Evolutionary conservation across 495 filamentous ascomycete genomes (phyloP).

Genomic region (Podospora didyma): DNA sequence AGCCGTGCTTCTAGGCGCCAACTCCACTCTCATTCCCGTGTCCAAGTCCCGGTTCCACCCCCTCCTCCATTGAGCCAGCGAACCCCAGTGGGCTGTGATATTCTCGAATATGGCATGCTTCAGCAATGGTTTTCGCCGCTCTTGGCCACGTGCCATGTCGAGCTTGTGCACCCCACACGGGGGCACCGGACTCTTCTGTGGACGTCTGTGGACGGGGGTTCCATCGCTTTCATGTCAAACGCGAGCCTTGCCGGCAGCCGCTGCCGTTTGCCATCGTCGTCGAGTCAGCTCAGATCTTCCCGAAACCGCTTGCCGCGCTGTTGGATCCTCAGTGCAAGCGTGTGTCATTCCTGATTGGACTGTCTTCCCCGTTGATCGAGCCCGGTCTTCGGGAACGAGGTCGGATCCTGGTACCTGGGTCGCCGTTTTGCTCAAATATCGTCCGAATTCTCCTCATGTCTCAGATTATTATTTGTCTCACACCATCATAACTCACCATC

Average conservation of each 20-base stretch:
- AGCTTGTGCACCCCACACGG: background rate
- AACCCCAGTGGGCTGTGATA: slow-evolving; percentile 11
- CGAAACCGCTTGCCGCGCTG: slow-evolving; percentile 27
- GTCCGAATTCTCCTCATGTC: background rate
- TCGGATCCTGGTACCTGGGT: slow-evolving; percentile 20
- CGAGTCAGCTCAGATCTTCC: slow-evolving; percentile 6
- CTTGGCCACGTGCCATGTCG: background rate
- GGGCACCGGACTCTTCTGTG: background rate
- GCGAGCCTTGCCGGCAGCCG: slow-evolving; percentile 7
- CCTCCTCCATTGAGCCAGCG: slow-evolving; percentile 16
- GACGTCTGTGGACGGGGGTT: background rate
- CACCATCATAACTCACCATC: background rate
- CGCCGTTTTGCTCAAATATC: slow-evolving; percentile 6
- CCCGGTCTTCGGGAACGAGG: slow-evolving; percentile 17
- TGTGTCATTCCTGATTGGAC: background rate
- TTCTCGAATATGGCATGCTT: slow-evolving; percentile 6
- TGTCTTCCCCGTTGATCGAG: slow-evolving; percentile 5
- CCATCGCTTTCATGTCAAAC: slow-evolving; percentile 1
- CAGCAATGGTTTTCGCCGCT: background rate
- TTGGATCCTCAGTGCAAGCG: slow-evolving; percentile 2
- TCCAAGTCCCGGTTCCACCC: slow-evolving; percentile 28
- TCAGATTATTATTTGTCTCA: background rate
- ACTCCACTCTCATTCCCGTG: slow-evolving; percentile 35
- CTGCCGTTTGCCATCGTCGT: background rate
- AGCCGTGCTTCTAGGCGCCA: slow-evolving; percentile 32